These are phyloP conservation scores for Cephaloascus fragrans DNA, from an alignment of 805 yeast species.

Conservation along the genomic window DNA sequence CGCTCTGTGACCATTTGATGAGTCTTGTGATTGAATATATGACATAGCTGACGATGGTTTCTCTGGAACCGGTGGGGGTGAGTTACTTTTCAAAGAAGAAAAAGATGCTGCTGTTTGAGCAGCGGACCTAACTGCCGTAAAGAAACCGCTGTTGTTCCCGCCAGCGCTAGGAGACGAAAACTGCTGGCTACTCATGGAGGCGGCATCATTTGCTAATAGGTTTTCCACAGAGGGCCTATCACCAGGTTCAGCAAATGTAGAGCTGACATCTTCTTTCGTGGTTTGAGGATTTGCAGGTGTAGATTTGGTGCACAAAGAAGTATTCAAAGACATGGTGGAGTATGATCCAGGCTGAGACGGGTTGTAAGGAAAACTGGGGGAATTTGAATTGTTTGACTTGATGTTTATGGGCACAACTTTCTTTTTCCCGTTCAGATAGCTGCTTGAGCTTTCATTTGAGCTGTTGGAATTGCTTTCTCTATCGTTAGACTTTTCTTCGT, in stretches of 20 bases:
- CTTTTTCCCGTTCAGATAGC: no score
- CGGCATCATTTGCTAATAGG: neutral
- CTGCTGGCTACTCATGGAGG: neutral
- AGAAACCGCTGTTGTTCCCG: neutral
- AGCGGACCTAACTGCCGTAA: neutral
- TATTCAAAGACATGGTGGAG: slow-evolving; percentile 18
- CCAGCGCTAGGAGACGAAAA: neutral
- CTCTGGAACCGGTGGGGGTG: neutral
- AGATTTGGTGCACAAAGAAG: slow-evolving; percentile 22
- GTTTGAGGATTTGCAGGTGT: slow-evolving; percentile 26
- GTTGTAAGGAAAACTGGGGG: neutral
- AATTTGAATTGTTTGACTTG: neutral
- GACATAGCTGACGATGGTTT: neutral
- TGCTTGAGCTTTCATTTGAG: no score
- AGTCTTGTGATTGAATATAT: neutral
- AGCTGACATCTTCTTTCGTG: slow-evolving; percentile 25
- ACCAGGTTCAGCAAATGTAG: slow-evolving; percentile 7
- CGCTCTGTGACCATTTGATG: neutral
- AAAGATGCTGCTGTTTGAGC: neutral
- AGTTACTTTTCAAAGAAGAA: neutral
- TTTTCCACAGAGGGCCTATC: slow-evolving; percentile 15
- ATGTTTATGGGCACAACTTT: neutral
- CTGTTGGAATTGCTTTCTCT: neutral
- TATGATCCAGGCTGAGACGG: slow-evolving; percentile 4
- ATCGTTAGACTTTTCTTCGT: neutral